Evolutionary conservation across 768 basidiomycete genomes (phyloP).

Genomic region (Tylopilus felleus): DNA sequence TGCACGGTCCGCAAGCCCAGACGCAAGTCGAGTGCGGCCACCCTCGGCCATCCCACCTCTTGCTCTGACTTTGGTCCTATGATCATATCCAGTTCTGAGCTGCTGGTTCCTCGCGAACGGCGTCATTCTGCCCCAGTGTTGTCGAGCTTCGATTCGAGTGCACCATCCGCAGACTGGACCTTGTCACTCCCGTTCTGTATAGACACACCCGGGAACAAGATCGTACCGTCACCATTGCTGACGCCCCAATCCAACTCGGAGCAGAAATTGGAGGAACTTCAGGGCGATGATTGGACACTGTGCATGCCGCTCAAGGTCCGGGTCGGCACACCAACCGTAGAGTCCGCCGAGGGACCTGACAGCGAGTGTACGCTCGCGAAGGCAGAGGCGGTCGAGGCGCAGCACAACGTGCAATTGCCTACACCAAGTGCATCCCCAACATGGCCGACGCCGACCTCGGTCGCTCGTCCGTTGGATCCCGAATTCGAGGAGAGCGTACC

Average conservation of each 20-base stretch:
- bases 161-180: conserved; percentile 27
- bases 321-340: background rate
- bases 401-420: conserved; percentile 16
- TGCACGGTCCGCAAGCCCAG: conserved; percentile 15
- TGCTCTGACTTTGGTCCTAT: background rate
- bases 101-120: conserved; percentile 27
- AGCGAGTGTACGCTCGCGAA: conserved; percentile 6
- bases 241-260: conserved; percentile 1
- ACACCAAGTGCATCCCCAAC: conserved; percentile 30
- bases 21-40: conserved; percentile 27
- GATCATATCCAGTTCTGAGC: conserved; percentile 7
- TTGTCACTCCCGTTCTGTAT: conserved; percentile 30
- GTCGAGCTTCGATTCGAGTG: conserved; percentile 2
- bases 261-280: conserved; percentile 3
- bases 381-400: background rate
- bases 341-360: background rate
- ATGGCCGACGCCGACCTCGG: conserved; percentile 2
- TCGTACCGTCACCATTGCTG: conserved; percentile 3
- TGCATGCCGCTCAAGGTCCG: conserved; percentile 30
- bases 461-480: conserved; percentile 1
- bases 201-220: conserved; percentile 25
- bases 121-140: conserved; percentile 31
- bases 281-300: conserved; percentile 30
- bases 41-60: background rate
- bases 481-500: background rate